A percentile compares a stretch with the other conserved stretches of the same genome.
Evolutionary conservation across 495 filamentous ascomycete genomes (phyloP).

Genomic region (Penicillium bialowiezense): DNA sequence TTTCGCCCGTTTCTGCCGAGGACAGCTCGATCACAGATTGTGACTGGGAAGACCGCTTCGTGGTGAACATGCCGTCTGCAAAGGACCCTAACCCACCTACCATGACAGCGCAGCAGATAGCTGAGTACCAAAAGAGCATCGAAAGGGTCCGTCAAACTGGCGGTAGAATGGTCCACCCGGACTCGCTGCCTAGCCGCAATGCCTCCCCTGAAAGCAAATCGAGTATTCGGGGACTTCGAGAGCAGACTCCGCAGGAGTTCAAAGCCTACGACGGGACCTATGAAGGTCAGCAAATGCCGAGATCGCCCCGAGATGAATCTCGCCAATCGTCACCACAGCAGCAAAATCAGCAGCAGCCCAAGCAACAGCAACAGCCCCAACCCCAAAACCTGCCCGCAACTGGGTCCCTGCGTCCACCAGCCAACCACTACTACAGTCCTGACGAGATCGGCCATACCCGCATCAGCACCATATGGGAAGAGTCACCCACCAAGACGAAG

Average conservation of each 20-base stretch:
- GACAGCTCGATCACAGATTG: constrained; percentile 35
- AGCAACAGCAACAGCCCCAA: not conserved
- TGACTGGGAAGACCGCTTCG: constrained; percentile 47
- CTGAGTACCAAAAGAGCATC: constrained; percentile 40
- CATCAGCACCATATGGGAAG: constrained; percentile 41
- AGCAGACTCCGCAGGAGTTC: constrained; percentile 9
- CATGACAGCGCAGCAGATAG: constrained; percentile 40
- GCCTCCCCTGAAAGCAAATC: constrained; percentile 24
- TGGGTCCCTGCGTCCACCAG: constrained; percentile 1
- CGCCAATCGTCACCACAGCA: not conserved
- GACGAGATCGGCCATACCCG: constrained; percentile 43
- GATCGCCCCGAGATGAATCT: constrained; percentile 3
- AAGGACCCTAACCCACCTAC: constrained; percentile 43
- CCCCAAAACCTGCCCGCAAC: constrained; percentile 1
- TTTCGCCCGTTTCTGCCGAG: constrained; percentile 35
- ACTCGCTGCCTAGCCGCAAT: constrained; percentile 30
- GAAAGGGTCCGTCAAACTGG: constrained; percentile 31
- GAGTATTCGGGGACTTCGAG: not conserved
- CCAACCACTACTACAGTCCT: constrained; percentile 36
- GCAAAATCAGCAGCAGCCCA: not conserved
- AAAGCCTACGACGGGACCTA: constrained; percentile 26
- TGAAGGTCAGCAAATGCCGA: constrained; percentile 15
- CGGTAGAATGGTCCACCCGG: constrained; percentile 30
- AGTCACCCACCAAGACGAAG: constrained; percentile 27
- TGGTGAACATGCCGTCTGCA: constrained; percentile 47